phyloP scores from a whole-genome alignment of 495 filamentous ascomycete genomes.

The Neurospora sp. region DNA sequence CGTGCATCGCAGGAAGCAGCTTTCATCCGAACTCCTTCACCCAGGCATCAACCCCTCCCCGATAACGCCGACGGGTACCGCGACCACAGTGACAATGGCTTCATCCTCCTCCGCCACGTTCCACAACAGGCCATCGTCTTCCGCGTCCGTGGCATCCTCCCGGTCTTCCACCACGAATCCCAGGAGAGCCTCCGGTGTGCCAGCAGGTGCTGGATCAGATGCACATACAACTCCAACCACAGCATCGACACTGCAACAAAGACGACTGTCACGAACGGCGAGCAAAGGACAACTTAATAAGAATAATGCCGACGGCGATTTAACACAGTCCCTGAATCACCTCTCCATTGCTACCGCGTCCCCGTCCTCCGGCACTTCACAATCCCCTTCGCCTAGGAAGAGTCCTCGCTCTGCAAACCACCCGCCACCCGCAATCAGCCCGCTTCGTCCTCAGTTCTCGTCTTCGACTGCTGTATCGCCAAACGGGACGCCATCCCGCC shows the following conservation, averaged over 20 bases:
- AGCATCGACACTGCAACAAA: conserved; percentile 7
- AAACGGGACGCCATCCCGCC: conserved; percentile 23
- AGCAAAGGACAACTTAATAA: not conserved
- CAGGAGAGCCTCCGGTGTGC: not conserved
- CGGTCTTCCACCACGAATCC: not conserved
- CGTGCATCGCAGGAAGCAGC: not conserved
- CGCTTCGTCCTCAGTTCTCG: not conserved
- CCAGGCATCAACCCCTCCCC: not conserved
- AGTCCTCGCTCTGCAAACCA: conserved; percentile 8
- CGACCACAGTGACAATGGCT: not conserved
- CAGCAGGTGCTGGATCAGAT: not conserved
- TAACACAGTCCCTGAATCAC: conserved; percentile 32
- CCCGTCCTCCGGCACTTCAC: conserved; percentile 12
- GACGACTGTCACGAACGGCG: not conserved
- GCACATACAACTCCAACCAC: not conserved
- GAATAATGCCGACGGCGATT: conserved; percentile 16
- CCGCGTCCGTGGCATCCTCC: not conserved
- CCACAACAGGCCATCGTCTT: not conserved
- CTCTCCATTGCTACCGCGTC: conserved; percentile 29
- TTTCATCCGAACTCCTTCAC: not conserved
- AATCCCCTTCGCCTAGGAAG: conserved; percentile 12
- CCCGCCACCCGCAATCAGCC: conserved; percentile 13
- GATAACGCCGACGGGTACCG: not conserved
- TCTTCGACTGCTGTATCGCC: conserved; percentile 14
- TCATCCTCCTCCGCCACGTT: not conserved